Evolutionary conservation across 2,329 filamentous ascomycete genomes (phyloP).

Genomic region (Penicillium sp.): DNA sequence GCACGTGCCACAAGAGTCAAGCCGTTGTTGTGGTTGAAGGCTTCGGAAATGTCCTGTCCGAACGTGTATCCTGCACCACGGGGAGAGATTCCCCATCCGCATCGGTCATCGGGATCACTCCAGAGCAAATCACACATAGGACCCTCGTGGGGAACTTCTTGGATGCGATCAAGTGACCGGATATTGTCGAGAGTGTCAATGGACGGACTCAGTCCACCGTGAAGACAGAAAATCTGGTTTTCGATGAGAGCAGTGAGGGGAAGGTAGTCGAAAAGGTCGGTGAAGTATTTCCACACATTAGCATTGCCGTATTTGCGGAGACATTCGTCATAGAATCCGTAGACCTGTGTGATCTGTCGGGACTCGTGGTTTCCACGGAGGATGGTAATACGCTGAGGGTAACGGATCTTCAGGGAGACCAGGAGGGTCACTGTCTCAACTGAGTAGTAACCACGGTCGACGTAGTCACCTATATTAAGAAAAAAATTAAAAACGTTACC

Average conservation of each 20-base stretch:
- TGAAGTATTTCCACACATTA: slow-evolving; percentile 99
- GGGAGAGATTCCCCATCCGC: slow-evolving; percentile 93
- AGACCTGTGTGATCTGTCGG: slow-evolving; percentile 97
- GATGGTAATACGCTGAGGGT: slow-evolving; percentile 96
- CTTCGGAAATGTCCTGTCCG: slow-evolving; percentile 95
- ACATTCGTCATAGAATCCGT: slow-evolving; percentile 99
- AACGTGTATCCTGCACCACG: slow-evolving; percentile 94
- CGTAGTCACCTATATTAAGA: slow-evolving; percentile 74
- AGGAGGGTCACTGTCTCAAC: slow-evolving; percentile 97
- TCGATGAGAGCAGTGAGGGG: slow-evolving; percentile 96
- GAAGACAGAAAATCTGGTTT: slow-evolving; percentile 98
- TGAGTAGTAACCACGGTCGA: slow-evolving; percentile 98
- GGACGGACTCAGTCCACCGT: slow-evolving; percentile 93
- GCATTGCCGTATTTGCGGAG: slow-evolving; percentile 98
- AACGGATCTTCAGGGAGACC: slow-evolving; percentile 95
- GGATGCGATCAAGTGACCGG: slow-evolving; percentile 88
- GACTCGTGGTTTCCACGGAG: slow-evolving; percentile 99
- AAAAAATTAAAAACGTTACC: slow-evolving; percentile 13
- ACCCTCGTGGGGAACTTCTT: slow-evolving; percentile 97
- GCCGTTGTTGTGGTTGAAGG: slow-evolving; percentile 99
- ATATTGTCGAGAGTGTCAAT: slow-evolving; percentile 97
- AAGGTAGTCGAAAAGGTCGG: slow-evolving; percentile 97
- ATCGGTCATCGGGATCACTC: slow-evolving; percentile 96
- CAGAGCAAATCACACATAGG: slow-evolving; percentile 98
- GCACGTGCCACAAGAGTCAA: slow-evolving; percentile 92